phyloP scores from a whole-genome alignment of 164 flowering plant species.

The Vitis riparia region DNA sequence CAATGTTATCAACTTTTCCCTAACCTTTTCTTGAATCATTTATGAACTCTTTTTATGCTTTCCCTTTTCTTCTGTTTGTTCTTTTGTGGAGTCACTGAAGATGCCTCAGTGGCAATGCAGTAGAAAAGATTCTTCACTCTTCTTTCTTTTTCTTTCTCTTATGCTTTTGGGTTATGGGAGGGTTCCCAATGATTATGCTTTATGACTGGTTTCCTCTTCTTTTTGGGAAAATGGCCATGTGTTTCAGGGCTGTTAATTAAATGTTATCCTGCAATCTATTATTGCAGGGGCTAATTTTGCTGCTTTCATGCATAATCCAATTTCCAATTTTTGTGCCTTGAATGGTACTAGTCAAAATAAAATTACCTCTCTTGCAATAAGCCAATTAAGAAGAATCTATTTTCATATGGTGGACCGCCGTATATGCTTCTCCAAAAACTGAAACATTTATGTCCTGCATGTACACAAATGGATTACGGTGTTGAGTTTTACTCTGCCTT shows the following conservation, averaged over 20 bases:
- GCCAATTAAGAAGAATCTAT: too few species aligned
- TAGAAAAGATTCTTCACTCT: slow-evolving; percentile 11
- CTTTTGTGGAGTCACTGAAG: slow-evolving; percentile 10
- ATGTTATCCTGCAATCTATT: too few species aligned
- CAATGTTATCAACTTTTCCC: background rate
- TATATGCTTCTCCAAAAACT: too few species aligned
- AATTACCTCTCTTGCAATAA: too few species aligned
- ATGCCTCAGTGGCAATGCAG: slow-evolving; percentile 2
- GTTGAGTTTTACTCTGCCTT: too few species aligned
- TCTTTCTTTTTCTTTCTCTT: background rate
- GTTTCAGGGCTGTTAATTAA: slow-evolving; percentile 13
- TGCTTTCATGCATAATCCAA: background rate
- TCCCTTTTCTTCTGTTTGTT: slow-evolving; percentile 10
- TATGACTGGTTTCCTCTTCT: slow-evolving; percentile 5
- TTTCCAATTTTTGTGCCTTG: too few species aligned
- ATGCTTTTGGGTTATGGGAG: background rate
- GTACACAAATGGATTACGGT: too few species aligned
- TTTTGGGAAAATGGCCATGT: slow-evolving; percentile 7
- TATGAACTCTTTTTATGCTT: background rate
- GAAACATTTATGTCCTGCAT: too few species aligned
- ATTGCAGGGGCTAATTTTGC: too few species aligned
- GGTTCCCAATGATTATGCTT: slow-evolving; percentile 12
- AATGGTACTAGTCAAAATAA: too few species aligned
- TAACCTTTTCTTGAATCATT: background rate
- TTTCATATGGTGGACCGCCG: too few species aligned